Evolutionary conservation across 1,284 basidiomycete genomes (phyloP), one percentile per base, ranked within the genome.

Genomic region (Cystobasidium sp.): DNA sequence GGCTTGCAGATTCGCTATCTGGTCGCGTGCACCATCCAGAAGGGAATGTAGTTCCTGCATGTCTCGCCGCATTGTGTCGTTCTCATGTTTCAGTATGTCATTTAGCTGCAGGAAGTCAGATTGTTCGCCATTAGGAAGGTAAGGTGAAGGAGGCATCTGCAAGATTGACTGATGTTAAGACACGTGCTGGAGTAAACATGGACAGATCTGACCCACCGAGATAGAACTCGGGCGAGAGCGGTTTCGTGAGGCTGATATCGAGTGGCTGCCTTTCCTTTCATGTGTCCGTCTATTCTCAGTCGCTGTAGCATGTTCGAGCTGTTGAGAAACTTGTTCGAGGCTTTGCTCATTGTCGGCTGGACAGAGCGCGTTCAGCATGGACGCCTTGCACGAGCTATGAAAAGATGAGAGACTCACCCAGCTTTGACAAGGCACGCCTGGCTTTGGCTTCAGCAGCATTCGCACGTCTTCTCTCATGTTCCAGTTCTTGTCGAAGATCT

Each of bases 401-500:
- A 39, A n/a, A 58, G 1, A n/a, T 12, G 18, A 3, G 18, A 18
- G 20, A 65, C 70, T 8, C 52, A 76, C 75, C 59, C 46, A 76
- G 56, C 37, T 66, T 61, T 16, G 46, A 53, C 10, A 62, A 16
- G 8, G 75, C 75, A 6, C 71, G 37, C 24, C 77, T 78, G 68
- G 89, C 85, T 53, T 89, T 87, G 1, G 85, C 84, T 77, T 94
- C 92, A 8, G 92, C 90, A 51, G 89, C 83, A 67, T 88, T 87
- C 5, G 90, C 88, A 46, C 89, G 86, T 69, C 90, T 88, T 6
- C 87, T 84, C 78, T 94, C 92, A 64, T 86, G 87, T 68, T 91
- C 89, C 31, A 90, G 85, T 80, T 94, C 91, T 81, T 96, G 92
- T 74, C 88, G 88, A 79, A 92, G 85, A 80, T 97, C 94, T 63